phyloP scores from a whole-genome alignment of 768 basidiomycete species.

The Clathrus columnatus region DNA sequence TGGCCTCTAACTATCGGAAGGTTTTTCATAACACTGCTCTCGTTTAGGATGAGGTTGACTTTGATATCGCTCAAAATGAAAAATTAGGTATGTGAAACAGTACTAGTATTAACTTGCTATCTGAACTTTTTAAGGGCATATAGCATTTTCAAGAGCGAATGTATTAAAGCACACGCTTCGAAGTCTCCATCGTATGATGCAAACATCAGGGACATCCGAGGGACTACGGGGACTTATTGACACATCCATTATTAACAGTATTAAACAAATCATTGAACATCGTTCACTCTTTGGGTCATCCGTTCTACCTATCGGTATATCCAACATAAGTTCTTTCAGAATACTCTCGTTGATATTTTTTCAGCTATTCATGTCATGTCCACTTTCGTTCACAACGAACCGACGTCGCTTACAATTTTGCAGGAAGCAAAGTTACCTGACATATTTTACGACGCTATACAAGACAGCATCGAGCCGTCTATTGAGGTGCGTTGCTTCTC shows the following conservation, averaged over 20 bases:
- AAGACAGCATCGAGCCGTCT: slow-evolving; percentile 74
- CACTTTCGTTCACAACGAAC: slow-evolving; percentile 97
- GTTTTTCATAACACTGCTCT: slow-evolving; percentile 6
- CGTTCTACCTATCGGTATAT: slow-evolving; percentile 74
- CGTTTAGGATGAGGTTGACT: slow-evolving; percentile 55
- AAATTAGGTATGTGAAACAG: slow-evolving; percentile 43
- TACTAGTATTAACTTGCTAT: not conserved
- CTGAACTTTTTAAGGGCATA: slow-evolving; percentile 38
- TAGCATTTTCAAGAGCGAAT: slow-evolving; percentile 66
- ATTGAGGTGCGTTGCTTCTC: slow-evolving; percentile 57
- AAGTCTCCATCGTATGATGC: slow-evolving; percentile 96
- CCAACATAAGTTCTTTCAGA: not conserved
- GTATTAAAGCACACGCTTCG: slow-evolving; percentile 88
- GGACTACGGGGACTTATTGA: slow-evolving; percentile 93
- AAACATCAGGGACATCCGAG: slow-evolving; percentile 87
- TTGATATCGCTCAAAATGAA: slow-evolving; percentile 51
- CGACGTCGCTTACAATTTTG: slow-evolving; percentile 84
- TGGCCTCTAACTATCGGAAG: not conserved
- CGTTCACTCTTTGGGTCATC: slow-evolving; percentile 79
- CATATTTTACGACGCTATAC: slow-evolving; percentile 79
- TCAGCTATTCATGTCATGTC: slow-evolving; percentile 91
- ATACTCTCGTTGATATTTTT: not conserved
- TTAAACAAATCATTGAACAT: slow-evolving; percentile 83
- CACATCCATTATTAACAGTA: slow-evolving; percentile 69
- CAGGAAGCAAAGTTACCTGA: slow-evolving; percentile 90